A percentile compares a stretch with the other conserved stretches of the same genome.
phyloP scores from a whole-genome alignment of 192 early-diverging fungal genomes.

The Chytriomyces sp. region DNA sequence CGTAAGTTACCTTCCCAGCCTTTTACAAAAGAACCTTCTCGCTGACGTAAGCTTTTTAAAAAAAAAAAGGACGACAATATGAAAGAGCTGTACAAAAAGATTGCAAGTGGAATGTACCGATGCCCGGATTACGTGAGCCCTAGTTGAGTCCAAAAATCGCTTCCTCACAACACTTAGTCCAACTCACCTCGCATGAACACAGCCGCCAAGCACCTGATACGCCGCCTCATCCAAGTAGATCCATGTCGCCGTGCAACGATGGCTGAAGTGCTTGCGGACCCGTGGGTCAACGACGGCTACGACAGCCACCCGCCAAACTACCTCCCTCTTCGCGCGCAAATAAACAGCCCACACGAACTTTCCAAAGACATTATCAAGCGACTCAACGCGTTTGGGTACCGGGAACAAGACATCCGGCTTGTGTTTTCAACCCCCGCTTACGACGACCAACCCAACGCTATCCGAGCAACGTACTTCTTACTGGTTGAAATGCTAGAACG shows the following conservation, averaged over 20 bases:
- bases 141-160: conserved; percentile 65
- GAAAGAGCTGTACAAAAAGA: conserved; percentile 84
- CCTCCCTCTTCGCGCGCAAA: conserved; percentile 56
- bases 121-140: conserved; percentile 64
- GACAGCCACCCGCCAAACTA: conserved; percentile 67
- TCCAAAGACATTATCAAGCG: conserved; percentile 48
- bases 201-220: conserved; percentile 65
- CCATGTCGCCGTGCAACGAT: conserved; percentile 71
- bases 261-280: conserved; percentile 70
- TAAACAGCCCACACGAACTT: conserved; percentile 22
- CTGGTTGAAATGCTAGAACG: conserved; percentile 57
- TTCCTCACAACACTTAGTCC: conserved; percentile 47
- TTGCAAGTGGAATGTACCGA: conserved; percentile 69
- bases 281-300: conserved; percentile 81
- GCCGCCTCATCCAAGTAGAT: conserved; percentile 74
- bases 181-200: no score
- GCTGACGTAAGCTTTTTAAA: no score
- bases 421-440: conserved; percentile 38
- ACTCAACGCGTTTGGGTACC: conserved; percentile 58
- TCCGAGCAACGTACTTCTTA: conserved; percentile 59
- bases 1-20: background rate
- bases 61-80: conserved; percentile 67
- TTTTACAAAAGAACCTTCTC: no score
- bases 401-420: conserved; percentile 41
- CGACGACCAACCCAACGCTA: conserved; percentile 4